These are phyloP conservation scores for Geotrichum cucujoidarum DNA, from an alignment of 1,139 yeast genomes.

Conservation along the genomic window DNA sequence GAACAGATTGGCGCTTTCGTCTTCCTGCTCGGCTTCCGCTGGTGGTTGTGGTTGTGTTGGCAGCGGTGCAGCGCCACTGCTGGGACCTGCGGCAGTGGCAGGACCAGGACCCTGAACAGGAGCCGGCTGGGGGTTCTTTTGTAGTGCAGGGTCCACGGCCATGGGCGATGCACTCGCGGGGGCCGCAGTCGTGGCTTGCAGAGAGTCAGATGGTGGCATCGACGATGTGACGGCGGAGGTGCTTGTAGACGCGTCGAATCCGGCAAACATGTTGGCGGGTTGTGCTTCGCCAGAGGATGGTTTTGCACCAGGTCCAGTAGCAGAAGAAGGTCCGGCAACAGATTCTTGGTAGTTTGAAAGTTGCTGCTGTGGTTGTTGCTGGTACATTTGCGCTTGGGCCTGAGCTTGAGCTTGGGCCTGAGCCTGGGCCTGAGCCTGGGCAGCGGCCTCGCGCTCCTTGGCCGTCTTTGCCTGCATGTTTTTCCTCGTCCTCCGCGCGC, in stretches of 20 bases:
- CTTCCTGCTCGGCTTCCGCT: conserved; percentile 8
- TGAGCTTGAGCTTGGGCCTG: not conserved
- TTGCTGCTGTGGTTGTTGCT: conserved; percentile 5
- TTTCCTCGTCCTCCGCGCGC: conserved; percentile 9
- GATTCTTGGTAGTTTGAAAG: not conserved
- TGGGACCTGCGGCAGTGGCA: not conserved
- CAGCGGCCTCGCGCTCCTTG: conserved; percentile 10
- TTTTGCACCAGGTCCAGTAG: not conserved
- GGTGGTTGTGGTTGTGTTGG: conserved; percentile 3
- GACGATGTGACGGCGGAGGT: too few species aligned
- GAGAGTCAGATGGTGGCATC: not conserved
- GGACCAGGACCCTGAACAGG: not conserved
- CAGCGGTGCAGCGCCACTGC: not conserved
- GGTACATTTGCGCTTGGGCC: not conserved
- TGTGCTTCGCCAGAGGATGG: not conserved
- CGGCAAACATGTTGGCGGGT: too few species aligned
- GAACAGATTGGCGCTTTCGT: conserved; percentile 14
- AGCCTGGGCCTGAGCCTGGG: not conserved
- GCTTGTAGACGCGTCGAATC: too few species aligned
- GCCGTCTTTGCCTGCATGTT: conserved; percentile 3
- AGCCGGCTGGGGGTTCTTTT: not conserved
- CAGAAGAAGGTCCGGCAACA: not conserved
- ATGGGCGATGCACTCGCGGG: not conserved
- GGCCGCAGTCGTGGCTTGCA: not conserved
- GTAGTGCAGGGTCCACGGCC: not conserved